Evolutionary conservation across 306 rosid species (phyloP), one percentile per base, ranked within the genome.

Genomic region (Erythrophleum fordii): DNA sequence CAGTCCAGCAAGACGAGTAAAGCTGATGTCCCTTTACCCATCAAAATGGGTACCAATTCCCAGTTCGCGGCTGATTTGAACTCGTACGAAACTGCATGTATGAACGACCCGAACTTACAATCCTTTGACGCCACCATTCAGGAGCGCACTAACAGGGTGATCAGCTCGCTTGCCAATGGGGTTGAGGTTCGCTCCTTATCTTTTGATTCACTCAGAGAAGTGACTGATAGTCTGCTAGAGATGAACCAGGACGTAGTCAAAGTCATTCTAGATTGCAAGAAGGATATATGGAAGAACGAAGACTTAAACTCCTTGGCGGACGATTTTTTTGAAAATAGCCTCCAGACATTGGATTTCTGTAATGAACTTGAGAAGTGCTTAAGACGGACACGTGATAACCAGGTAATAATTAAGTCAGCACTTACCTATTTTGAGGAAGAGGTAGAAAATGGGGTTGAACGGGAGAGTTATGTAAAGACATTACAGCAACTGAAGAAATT

Each of bases 21-120:
- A 23, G 77, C 26, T 59, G 75, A 81, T 71, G 86, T 79, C 34
- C 68, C 87, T 52, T 68, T 89, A 11, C 80, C 86, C 11, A 52
- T 85, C 61, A 87, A 85, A 78, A 85, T 77, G 76, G 87, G 85
- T 48, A 39, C 53, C 9, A 80, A 87, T 80, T 84, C 89, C 28
- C 87, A 70, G 66, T 89, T 85, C 52, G 75, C 83, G 0, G 73
- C 89, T 44, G 92, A 88, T 83, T 87, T 95, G 56, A 90, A 82
- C 74, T 89, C 96, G n/a, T 95, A 95, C 28, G 99, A 93, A 78
- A 84, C 88, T 46, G 98, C 93, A 14, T 91, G 98, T 72, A 69
- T 42, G 81, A 72, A 60, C 2, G 97, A 95, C 70, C 88, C 91
- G 0, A 87, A 82, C 86, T 86, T 95, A 61, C 91, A 85, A 66